Percentiles rank a stretch among this genome's conserved stretches.
These are phyloP conservation scores for Hypocrella siamensis DNA, from an alignment of 2,329 filamentous ascomycete genomes.

Conservation along the genomic window DNA sequence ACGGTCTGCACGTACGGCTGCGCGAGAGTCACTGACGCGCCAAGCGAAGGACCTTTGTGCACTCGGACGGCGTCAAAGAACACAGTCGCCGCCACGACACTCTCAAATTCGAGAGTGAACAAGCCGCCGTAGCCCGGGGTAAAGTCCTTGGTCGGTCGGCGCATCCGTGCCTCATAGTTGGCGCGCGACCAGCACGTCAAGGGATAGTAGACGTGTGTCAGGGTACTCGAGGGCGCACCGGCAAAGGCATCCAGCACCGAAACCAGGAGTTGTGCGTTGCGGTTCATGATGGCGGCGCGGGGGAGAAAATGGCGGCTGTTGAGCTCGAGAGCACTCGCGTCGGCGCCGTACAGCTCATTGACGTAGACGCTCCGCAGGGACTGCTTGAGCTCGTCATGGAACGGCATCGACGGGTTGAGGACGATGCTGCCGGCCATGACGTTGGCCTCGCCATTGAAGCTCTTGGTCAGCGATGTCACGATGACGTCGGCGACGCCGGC, in stretches of 20 bases:
- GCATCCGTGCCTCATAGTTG: slow-evolving; percentile 15
- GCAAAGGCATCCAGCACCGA: slow-evolving; percentile 11
- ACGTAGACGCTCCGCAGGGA: slow-evolving; percentile 5
- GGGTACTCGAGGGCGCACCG: slow-evolving; percentile 8
- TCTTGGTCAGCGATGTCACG: slow-evolving; percentile 31
- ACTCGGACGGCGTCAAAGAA: slow-evolving; percentile 29
- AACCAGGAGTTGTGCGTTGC: slow-evolving; percentile 18
- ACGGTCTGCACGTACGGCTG: slow-evolving; percentile 14
- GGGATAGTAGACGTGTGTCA: slow-evolving; percentile 23
- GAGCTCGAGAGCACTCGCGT: slow-evolving; percentile 20
- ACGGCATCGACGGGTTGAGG: slow-evolving; percentile 21
- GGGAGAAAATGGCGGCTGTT: slow-evolving; percentile 23
- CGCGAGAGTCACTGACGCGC: slow-evolving; percentile 27
- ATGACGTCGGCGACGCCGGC: slow-evolving; percentile 26
- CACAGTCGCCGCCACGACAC: slow-evolving; percentile 13
- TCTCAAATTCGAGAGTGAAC: slow-evolving; percentile 27
- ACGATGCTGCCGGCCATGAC: slow-evolving; percentile 27
- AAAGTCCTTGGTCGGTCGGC: slow-evolving; percentile 22
- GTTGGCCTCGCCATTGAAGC: slow-evolving; percentile 33
- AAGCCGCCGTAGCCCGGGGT: slow-evolving; percentile 33
- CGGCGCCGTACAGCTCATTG: slow-evolving; percentile 24
- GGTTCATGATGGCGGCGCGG: slow-evolving; percentile 16
- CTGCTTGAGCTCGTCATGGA: slow-evolving; percentile 17
- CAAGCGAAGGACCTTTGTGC: slow-evolving; percentile 29
- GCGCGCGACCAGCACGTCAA: slow-evolving; percentile 12